A percentile compares a stretch with the other conserved stretches of the same genome.
These are phyloP conservation scores for Lactifluus subvellereus DNA, from an alignment of 768 basidiomycete genomes.

Conservation along the genomic window DNA sequence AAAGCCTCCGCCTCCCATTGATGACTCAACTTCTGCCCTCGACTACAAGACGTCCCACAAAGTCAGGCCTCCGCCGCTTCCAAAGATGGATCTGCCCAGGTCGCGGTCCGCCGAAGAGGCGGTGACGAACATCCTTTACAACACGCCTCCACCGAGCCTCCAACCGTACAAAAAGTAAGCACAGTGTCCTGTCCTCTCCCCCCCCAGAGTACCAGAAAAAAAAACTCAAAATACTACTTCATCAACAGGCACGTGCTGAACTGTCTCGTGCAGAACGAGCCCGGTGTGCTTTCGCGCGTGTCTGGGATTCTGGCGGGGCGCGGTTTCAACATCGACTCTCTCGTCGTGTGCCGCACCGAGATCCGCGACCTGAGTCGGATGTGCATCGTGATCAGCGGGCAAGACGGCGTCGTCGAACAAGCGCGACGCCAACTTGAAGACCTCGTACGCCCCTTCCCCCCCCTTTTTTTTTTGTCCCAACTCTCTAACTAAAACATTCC, in stretches of 20 bases:
- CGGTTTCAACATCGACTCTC: slow-evolving; percentile 97
- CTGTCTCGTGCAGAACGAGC: slow-evolving; percentile 98
- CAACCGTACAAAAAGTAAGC: slow-evolving; percentile 90
- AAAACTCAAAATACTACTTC: not conserved
- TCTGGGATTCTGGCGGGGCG: slow-evolving; percentile 95
- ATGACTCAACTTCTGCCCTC: slow-evolving; percentile 91
- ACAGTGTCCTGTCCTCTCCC: no score
- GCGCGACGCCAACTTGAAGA: slow-evolving; percentile 94
- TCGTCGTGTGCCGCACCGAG: slow-evolving; percentile 97
- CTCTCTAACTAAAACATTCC: not conserved
- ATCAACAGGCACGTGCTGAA: slow-evolving; percentile 81
- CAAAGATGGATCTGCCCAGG: slow-evolving; percentile 78
- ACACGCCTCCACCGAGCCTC: slow-evolving; percentile 85
- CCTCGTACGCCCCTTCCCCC: slow-evolving; percentile 52
- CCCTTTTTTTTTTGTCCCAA: not conserved
- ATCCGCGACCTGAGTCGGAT: slow-evolving; percentile 95
- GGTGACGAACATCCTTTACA: slow-evolving; percentile 96
- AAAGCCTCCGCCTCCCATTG: slow-evolving; percentile 72
- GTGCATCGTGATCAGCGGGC: slow-evolving; percentile 95
- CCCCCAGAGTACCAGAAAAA: not conserved
- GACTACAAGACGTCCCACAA: slow-evolving; percentile 81
- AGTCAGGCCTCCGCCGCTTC: slow-evolving; percentile 75
- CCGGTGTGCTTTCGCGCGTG: slow-evolving; percentile 96
- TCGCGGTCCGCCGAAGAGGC: slow-evolving; percentile 88
- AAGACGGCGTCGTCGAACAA: slow-evolving; percentile 97